phyloP scores from a whole-genome alignment of 306 rosid species.

The Ochetophila trinervis region DNA sequence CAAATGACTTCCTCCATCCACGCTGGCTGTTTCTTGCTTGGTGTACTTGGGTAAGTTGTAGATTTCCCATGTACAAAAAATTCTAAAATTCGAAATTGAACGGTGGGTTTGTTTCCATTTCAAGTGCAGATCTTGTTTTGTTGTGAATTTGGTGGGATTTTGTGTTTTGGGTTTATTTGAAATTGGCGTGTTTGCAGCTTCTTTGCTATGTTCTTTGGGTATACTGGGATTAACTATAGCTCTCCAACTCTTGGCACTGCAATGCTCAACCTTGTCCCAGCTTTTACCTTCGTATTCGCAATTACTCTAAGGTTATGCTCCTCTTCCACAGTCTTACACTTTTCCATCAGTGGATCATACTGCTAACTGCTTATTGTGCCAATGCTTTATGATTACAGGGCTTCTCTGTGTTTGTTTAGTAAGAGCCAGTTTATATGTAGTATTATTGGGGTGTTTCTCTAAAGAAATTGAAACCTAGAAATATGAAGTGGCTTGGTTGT shows the following conservation, averaged over 20 bases:
- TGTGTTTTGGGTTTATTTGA: constrained; percentile 14
- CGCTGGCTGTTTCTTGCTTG: constrained; percentile 54
- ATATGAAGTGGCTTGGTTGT: too few species aligned
- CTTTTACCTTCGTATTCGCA: constrained; percentile 64
- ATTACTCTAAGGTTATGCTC: constrained; percentile 48
- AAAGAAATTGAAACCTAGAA: too few species aligned
- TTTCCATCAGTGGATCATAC: background rate
- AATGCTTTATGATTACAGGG: background rate
- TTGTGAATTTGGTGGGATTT: background rate
- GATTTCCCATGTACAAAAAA: background rate
- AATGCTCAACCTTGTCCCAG: constrained; percentile 78
- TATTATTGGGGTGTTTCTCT: too few species aligned
- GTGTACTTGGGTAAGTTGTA: constrained; percentile 51
- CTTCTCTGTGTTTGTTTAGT: too few species aligned
- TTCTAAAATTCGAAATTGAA: background rate
- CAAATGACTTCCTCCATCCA: constrained; percentile 43
- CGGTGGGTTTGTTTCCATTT: background rate
- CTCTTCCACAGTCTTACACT: background rate
- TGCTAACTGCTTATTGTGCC: background rate
- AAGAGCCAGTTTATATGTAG: too few species aligned
- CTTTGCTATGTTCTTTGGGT: constrained; percentile 56
- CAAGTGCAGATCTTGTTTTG: background rate
- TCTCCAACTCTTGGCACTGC: constrained; percentile 71
- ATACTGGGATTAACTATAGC: constrained; percentile 69
- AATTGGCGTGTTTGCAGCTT: constrained; percentile 19